phyloP scores from a whole-genome alignment of 345 rosid species.

The Acer yangbiense region DNA sequence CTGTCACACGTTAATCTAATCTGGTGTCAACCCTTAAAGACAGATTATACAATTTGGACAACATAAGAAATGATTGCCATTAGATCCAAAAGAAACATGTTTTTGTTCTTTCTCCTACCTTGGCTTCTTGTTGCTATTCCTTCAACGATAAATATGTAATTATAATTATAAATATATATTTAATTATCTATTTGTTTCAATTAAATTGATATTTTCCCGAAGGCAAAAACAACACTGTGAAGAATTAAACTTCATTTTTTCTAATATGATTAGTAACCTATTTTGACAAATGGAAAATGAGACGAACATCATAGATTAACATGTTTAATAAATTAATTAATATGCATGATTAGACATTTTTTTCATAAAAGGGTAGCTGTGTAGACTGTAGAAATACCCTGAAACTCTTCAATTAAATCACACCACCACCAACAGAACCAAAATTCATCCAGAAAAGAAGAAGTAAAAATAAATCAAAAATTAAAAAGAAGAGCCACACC shows the following conservation, averaged over 20 bases:
- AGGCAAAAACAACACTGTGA: background rate
- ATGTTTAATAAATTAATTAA: slow-evolving; percentile 1
- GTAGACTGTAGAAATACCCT: too few species aligned
- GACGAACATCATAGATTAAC: background rate
- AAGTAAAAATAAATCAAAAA: background rate
- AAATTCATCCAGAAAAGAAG: background rate
- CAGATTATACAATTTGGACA: too few species aligned
- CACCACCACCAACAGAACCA: slow-evolving; percentile 8
- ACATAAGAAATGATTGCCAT: background rate
- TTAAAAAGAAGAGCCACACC: background rate
- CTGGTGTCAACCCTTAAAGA: too few species aligned
- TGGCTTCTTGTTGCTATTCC: too few species aligned
- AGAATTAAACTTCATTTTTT: background rate
- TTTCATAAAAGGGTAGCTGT: background rate
- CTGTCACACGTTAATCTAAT: too few species aligned
- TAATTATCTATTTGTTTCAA: background rate
- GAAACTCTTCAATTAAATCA: background rate
- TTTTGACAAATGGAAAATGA: background rate
- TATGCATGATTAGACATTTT: background rate
- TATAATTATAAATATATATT: too few species aligned
- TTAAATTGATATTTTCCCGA: too few species aligned
- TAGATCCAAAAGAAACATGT: background rate
- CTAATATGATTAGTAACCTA: too few species aligned
- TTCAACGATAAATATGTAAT: too few species aligned
- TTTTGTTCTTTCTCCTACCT: background rate